A percentile compares a stretch with the other conserved stretches of the same genome.
These are phyloP conservation scores for Paraphaeosphaeria sporulosa DNA, from an alignment of 2,329 filamentous ascomycete species.

Conservation along the genomic window DNA sequence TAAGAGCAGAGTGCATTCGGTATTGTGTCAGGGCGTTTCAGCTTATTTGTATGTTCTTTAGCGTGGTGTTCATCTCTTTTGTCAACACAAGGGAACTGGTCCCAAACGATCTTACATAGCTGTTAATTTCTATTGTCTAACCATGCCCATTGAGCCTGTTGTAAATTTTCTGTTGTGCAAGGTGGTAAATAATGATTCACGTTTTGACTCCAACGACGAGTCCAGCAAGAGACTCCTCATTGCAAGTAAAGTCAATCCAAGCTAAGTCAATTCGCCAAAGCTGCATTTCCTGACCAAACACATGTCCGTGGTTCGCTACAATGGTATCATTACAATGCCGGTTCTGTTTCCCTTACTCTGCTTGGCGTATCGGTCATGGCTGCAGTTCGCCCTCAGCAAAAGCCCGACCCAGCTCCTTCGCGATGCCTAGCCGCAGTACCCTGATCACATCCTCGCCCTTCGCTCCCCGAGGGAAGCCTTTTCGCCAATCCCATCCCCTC, in stretches of 20 bases:
- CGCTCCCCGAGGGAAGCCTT: constrained; percentile 63
- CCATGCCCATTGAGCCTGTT: neutral
- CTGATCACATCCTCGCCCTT: constrained; percentile 75
- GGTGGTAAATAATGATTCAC: neutral
- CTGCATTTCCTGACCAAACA: neutral
- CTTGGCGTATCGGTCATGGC: constrained; percentile 8
- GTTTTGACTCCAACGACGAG: neutral
- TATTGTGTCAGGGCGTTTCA: neutral
- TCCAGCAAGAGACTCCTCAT: neutral
- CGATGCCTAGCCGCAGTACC: constrained; percentile 75
- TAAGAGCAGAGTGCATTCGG: neutral
- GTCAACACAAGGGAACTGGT: neutral
- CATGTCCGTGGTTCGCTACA: neutral
- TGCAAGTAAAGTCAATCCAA: neutral
- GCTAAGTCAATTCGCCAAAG: neutral
- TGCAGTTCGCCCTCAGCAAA: constrained; percentile 72
- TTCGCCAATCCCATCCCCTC: constrained; percentile 78
- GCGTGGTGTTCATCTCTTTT: constrained; percentile 9
- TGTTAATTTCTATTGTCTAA: neutral
- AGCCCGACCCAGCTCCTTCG: constrained; percentile 73
- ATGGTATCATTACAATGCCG: constrained; percentile 10
- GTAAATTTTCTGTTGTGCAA: too few species aligned
- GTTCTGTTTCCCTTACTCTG: neutral
- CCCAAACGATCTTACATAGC: neutral
- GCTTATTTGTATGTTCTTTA: constrained; percentile 5